Base-by-base conservation (phyloP, 1,284 basidiomycete species). In the Abortiporus biennis region DNA sequence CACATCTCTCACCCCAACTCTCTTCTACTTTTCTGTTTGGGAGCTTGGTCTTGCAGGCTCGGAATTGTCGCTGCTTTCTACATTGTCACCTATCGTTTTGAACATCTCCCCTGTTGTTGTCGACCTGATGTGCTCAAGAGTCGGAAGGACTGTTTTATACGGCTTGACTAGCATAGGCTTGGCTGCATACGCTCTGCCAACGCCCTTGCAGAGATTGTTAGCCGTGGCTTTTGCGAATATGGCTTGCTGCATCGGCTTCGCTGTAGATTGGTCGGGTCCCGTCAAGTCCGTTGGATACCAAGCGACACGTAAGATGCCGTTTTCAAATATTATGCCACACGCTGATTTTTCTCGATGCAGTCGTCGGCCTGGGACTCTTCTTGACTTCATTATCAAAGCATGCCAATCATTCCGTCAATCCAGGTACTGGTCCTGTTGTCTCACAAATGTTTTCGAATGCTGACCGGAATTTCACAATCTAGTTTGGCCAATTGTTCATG, bases 21-120 rank as follows among this genome's bases (percentile, higher is more conserved):
- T 96, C 4, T 96, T 95, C 67, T 96, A 93, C 64, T 93, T 90
- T 67, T 91, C 87, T 19, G 82, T 94, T 5, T 94, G 90, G 91
- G 76, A 89, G 54, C 79, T 94, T 15, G 86, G 81, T 36, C 70
- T 85, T 38, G 74, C 85, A n/a, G 87, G 88, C 2, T 77, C 82
- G 23, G 88, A 92, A 57, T 66, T 85, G 4, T 75, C 85, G 0
- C 63, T 90, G 3, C 64, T 90, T 3, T 69, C 74, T 3, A 76
- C 79, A 11, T 69, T 92, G 17, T 78, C 88, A 0, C 87, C 88
- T 0, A 54, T 74, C 15, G 52, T 87, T 3, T 71, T 92, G 13
- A 65, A 69, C 1, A 63, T 76, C 6, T 20, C 27, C 27, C 51
- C 65, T 0, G 54, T 66, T 0, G 43, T 80, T 36, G 64, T 67